Conservation (phyloP, 306 rosid species). For the Castanopsis chinensis region DNA sequence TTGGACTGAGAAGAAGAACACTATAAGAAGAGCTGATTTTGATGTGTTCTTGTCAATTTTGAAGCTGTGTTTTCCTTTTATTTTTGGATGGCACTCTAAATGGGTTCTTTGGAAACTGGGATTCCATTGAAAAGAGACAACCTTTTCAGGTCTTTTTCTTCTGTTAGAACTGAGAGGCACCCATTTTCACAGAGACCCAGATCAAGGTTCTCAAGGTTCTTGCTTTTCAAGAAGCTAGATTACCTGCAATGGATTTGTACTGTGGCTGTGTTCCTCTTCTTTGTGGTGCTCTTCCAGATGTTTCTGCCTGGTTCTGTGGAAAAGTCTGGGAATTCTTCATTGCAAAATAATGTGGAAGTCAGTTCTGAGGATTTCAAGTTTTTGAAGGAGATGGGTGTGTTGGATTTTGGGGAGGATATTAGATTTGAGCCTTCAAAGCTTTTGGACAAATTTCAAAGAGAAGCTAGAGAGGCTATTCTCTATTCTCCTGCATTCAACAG, state of each 20-base stretch:
- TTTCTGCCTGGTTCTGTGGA: constrained; percentile 83
- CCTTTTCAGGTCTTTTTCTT: constrained; percentile 44
- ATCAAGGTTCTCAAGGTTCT: constrained; percentile 83
- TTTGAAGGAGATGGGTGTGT: constrained; percentile 42
- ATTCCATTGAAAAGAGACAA: constrained; percentile 68
- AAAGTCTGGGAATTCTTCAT: constrained; percentile 35
- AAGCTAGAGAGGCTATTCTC: constrained; percentile 35
- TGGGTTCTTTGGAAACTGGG: constrained; percentile 88
- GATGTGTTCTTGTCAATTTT: constrained; percentile 25
- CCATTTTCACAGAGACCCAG: constrained; percentile 75
- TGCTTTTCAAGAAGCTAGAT: constrained; percentile 73
- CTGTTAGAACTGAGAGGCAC: constrained; percentile 49
- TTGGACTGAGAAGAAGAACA: neutral
- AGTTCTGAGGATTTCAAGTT: constrained; percentile 41
- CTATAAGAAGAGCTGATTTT: neutral
- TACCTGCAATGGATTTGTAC: constrained; percentile 95
- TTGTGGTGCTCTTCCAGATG: constrained; percentile 81
- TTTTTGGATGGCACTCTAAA: constrained; percentile 65
- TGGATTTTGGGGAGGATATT: constrained; percentile 74
- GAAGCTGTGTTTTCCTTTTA: constrained; percentile 20
- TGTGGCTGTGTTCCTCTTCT: constrained; percentile 69
- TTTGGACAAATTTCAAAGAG: constrained; percentile 59
- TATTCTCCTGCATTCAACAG: constrained; percentile 35
- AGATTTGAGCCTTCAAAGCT: constrained; percentile 62
- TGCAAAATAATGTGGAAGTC: constrained; percentile 40